phyloP scores from a whole-genome alignment of 1,284 basidiomycete species.

The Sporisorium sorghi region DNA sequence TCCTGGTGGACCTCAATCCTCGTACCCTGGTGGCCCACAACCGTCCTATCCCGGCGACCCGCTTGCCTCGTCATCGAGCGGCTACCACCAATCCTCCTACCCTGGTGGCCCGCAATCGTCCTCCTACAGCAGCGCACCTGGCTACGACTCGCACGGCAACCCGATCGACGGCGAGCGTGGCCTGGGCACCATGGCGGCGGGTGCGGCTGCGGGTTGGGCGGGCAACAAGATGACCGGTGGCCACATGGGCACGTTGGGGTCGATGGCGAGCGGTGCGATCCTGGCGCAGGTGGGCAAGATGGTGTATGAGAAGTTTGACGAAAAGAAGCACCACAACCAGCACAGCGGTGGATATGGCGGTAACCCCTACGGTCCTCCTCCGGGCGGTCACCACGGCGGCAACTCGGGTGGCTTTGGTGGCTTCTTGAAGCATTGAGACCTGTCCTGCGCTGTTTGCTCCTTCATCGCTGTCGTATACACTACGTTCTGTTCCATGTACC shows the following conservation, averaged over 20 bases:
- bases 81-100: constrained; percentile 37
- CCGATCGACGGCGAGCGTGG: constrained; percentile 60
- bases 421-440: constrained; percentile 38
- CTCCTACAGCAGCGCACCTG: constrained; percentile 26
- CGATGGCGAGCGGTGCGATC: constrained; percentile 53
- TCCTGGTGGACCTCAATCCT: constrained; percentile 20
- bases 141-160: constrained; percentile 42
- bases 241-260: constrained; percentile 46
- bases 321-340: constrained; percentile 35
- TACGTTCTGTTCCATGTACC: not conserved
- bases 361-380: constrained; percentile 30
- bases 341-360: constrained; percentile 12
- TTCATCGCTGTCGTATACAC: not conserved
- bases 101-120: constrained; percentile 28
- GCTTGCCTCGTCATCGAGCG: constrained; percentile 30
- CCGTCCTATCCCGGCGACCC: constrained; percentile 38
- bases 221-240: constrained; percentile 58
- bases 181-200: constrained; percentile 61
- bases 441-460: not conserved
- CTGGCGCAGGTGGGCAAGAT: constrained; percentile 60
- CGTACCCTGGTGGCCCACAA: constrained; percentile 35
- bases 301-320: constrained; percentile 48
- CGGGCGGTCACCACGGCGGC: constrained; percentile 21
- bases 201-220: constrained; percentile 53
- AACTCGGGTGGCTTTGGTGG: constrained; percentile 27